Percentiles rank a stretch among this genome's conserved stretches.
These are phyloP conservation scores for Saccharomyces hybrid DNA, from an alignment of 1,139 yeast species.

Conservation along the genomic window DNA sequence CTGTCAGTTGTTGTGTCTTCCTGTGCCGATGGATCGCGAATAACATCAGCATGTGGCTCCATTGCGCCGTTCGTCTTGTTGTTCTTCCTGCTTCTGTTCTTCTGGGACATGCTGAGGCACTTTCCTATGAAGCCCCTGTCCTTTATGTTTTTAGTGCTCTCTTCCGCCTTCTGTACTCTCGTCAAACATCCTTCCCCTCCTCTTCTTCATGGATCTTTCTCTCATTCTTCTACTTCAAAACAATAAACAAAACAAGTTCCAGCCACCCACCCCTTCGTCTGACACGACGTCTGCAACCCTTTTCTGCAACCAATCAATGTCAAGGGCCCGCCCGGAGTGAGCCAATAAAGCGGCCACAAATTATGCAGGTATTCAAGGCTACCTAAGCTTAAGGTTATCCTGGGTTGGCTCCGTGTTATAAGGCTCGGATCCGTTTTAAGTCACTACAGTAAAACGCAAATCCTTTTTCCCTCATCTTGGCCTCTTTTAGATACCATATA, in stretches of 20 bases:
- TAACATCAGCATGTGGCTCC: too few relatives aligned
- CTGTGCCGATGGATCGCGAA: too few relatives aligned
- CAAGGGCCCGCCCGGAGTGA: not conserved
- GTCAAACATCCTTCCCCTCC: not conserved
- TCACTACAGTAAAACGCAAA: not conserved
- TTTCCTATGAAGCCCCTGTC: too few relatives aligned
- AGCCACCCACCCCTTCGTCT: not conserved
- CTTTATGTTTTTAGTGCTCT: too few relatives aligned
- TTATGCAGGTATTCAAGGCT: not conserved
- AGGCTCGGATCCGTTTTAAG: not conserved
- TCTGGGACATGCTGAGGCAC: too few relatives aligned
- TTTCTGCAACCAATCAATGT: not conserved
- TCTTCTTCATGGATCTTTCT: not conserved
- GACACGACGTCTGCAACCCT: not conserved
- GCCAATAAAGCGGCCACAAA: slow-evolving; percentile 1
- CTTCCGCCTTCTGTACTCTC: too few relatives aligned
- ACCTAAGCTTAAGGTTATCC: not conserved
- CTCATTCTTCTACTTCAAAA: not conserved
- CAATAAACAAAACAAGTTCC: not conserved
- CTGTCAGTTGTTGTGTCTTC: not conserved
- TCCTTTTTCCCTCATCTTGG: not conserved
- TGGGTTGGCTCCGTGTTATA: not conserved
- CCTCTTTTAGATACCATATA: not conserved
- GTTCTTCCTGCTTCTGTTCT: too few relatives aligned
- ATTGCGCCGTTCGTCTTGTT: too few relatives aligned